phyloP scores from a whole-genome alignment of 2,329 filamentous ascomycete genomes.

The Venturia pyrina region DNA sequence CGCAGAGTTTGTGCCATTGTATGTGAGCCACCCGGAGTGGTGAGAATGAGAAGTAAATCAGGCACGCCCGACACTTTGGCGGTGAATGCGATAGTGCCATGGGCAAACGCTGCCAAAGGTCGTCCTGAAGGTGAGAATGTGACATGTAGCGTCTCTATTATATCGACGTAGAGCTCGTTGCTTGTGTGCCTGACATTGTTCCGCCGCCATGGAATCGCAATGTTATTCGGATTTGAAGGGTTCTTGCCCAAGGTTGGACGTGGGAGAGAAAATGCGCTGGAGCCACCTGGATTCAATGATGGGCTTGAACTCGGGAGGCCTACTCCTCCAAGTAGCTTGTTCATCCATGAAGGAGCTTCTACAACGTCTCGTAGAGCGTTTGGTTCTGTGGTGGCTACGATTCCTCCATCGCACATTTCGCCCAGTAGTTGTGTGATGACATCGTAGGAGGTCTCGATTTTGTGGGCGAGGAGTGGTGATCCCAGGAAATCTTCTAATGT shows the following conservation, averaged over 20 bases:
- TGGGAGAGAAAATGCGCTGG: conserved; percentile 7
- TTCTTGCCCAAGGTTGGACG: conserved; percentile 5
- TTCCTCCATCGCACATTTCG: conserved; percentile 93
- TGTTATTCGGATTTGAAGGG: conserved; percentile 13
- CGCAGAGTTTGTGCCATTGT: conserved; percentile 67
- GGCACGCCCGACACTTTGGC: conserved; percentile 91
- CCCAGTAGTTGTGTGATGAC: conserved; percentile 84
- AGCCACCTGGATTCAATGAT: conserved; percentile 7
- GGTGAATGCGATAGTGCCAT: conserved; percentile 90
- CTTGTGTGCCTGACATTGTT: conserved; percentile 91
- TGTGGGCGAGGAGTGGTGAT: conserved; percentile 71
- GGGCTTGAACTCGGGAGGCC: conserved; percentile 59
- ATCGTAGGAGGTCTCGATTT: conserved; percentile 86
- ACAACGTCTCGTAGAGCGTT: conserved; percentile 88
- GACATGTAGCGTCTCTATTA: conserved; percentile 81
- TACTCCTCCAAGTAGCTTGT: conserved; percentile 79
- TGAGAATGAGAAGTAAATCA: conserved; percentile 73
- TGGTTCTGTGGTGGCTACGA: conserved; percentile 81
- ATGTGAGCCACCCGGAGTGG: conserved; percentile 65
- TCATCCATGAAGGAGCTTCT: conserved; percentile 82
- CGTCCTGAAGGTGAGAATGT: conserved; percentile 85
- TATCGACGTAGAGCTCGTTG: conserved; percentile 93
- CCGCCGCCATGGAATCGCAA: conserved; percentile 70
- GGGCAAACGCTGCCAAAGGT: conserved; percentile 74
- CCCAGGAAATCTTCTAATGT: conserved; percentile 90